Evolutionary conservation across 805 yeast species (phyloP), one percentile per base, ranked within the genome.

Genomic region (Limtongozyma cylindracea): DNA sequence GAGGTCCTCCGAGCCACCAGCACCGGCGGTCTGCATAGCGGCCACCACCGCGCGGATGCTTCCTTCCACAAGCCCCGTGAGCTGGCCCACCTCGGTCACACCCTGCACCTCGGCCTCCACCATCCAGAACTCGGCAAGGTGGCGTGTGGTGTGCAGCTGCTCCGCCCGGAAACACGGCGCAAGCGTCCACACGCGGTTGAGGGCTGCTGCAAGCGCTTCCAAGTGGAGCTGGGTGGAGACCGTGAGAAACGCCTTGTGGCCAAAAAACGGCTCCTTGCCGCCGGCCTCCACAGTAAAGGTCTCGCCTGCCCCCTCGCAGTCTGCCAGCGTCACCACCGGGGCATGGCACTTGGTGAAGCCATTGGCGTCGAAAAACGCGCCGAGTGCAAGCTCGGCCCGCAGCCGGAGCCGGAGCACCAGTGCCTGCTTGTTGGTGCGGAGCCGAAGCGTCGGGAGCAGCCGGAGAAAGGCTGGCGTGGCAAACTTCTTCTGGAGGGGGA

Each of bases 251-350:
- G 84, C 59, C 3, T 58, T 52, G 26, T 60, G 59, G 1, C 70
- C 77, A 35, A 73, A 76, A 34, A 74, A 77, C 17, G 37, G 32
- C 5, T 27, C 27, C 17, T 27, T 32, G 3, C 23, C 29, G 27
- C 5, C 12, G 8, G 12, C 6, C 12, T 19, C 16, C 8, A 82
- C 45, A 20, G 45, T 47, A 31, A 88, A 88, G 28, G 74, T 61
- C 38, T 88, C 96, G 4, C 96, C 96, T 3, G 92, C 95, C 10
- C 98, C 96, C 46, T 88, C 99, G 39, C 96, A 84, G 40, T 88
- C 98, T 1, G 91, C 64, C 8, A 76, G 53, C 0, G 98, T 88
- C 12, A 84, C 46, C 8, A 84, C 33, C 6, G 99, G 98, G 3
- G 96, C 91, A 13, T 67, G 53, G 0, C 76, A 78, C 45, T 77